Percentiles rank a stretch among this genome's conserved stretches.
These are phyloP conservation scores for Houttuynia cordata DNA, from an alignment of 164 flowering plant species.

Conservation along the genomic window DNA sequence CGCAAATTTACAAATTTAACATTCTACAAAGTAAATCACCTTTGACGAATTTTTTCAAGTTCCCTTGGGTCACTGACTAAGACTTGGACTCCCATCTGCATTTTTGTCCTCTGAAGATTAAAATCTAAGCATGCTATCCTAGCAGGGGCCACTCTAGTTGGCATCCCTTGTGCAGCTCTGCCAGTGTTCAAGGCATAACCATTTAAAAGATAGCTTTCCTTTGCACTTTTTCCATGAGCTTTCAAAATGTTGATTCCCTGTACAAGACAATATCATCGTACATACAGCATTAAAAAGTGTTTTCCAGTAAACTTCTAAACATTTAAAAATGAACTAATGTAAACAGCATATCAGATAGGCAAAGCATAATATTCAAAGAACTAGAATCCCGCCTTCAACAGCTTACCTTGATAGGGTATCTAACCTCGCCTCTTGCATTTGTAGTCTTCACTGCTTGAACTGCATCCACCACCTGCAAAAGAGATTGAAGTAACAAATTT, in stretches of 20 bases:
- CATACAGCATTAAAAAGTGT: no score
- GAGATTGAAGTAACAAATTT: not conserved
- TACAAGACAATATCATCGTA: not conserved
- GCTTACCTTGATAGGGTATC: conserved; percentile 90
- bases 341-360: not conserved
- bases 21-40: conserved; percentile 27
- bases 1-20: not conserved
- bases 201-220: conserved; percentile 78
- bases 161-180: conserved; percentile 99
- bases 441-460: conserved; percentile 82
- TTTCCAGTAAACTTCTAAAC: no score
- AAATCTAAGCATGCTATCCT: conserved; percentile 97
- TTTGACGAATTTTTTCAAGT: conserved; percentile 95
- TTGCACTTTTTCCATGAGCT: conserved; percentile 98
- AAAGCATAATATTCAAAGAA: not conserved
- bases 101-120: conserved; percentile 91
- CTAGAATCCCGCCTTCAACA: not conserved
- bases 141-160: conserved; percentile 77
- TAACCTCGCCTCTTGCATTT: conserved; percentile 76
- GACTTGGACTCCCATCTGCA: conserved; percentile 97
- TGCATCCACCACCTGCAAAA: conserved; percentile 80
- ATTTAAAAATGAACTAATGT: not conserved
- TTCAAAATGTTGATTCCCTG: conserved; percentile 91
- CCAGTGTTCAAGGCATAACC: conserved; percentile 98
- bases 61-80: conserved; percentile 88